These are phyloP conservation scores for Tulasnella sp. DNA, from an alignment of 768 basidiomycete species.

Conservation along the genomic window DNA sequence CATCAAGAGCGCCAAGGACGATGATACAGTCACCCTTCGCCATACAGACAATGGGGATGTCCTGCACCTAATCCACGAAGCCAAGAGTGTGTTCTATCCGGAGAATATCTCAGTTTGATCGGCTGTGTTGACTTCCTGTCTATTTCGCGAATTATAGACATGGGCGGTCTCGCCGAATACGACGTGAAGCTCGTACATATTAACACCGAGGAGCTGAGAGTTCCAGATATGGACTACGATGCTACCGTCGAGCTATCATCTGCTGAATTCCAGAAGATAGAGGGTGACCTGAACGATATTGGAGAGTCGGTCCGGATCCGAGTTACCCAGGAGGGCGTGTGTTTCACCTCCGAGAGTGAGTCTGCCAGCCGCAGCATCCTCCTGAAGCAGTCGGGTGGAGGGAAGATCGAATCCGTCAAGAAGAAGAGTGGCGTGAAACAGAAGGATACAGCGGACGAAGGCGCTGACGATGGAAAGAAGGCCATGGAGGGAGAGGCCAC, in stretches of 20 bases:
- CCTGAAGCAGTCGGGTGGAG: slow-evolving; percentile 56
- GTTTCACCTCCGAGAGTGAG: slow-evolving; percentile 91
- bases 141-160: slow-evolving; percentile 47
- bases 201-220: slow-evolving; percentile 88
- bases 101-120: not conserved
- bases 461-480: slow-evolving; percentile 48
- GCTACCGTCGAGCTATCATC: slow-evolving; percentile 85
- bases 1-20: slow-evolving; percentile 89
- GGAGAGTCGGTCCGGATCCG: slow-evolving; percentile 96
- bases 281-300: slow-evolving; percentile 81
- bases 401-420: slow-evolving; percentile 43
- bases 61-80: slow-evolving; percentile 85
- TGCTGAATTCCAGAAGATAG: slow-evolving; percentile 84
- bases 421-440: slow-evolving; percentile 39
- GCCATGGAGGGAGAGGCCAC: slow-evolving; percentile 43
- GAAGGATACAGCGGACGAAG: slow-evolving; percentile 37
- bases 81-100: slow-evolving; percentile 62
- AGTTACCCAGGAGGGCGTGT: slow-evolving; percentile 90
- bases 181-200: slow-evolving; percentile 99
- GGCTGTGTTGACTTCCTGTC: slow-evolving; percentile 3
- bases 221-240: slow-evolving; percentile 97
- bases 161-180: slow-evolving; percentile 93
- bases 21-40: slow-evolving; percentile 86
- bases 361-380: slow-evolving; percentile 86
- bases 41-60: slow-evolving; percentile 88